Evolutionary conservation across 371 early-diverging fungal species (phyloP), one percentile per base, ranked within the genome.

Genomic region (Mortierella sp.): DNA sequence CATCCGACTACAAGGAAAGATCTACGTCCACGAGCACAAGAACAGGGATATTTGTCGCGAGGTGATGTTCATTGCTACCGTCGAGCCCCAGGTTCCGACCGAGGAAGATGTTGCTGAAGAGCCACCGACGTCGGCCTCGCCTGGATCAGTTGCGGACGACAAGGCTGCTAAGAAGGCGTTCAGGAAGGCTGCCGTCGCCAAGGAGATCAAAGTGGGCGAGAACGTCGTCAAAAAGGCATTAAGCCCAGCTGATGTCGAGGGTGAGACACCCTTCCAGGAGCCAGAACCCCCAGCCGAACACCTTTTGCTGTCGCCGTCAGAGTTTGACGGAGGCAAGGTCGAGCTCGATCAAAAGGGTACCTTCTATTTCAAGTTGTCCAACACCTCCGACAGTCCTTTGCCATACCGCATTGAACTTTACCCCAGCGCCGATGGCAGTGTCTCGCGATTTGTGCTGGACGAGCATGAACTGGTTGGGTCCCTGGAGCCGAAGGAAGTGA

Each of bases 1-100:
- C 12, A 38, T 72, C 29, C 76, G 79, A 12, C 72, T 92, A 8
- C 86, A 88, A 60, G 94, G 95, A 3, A 91, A 91, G 90, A 83
- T 96, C 46, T 90, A 92, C 60, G 96, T 97, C 6, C 96, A 98
- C 78, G 98, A 98, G 83, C 95, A 95, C 81, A 96, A 96, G 84
- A 98, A 98, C 88, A 95, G 95, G 12, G 98, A 98, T 90, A 92
- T 94, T 38, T 93, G 94, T 83, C 97, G 97, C 75, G 89, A 92
- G 24, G 94, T 98, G 38, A 79, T 89, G 5, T 95, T 95, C 49
- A 79, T 71, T 58, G 82, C 86, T 5, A 79, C 75, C 1, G 79
- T 82, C 7, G 86, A 86, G 11, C 72, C 79, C 71, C 63, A 68
- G n/a, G 14, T 32, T 24, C 3, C 41, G 14, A 49, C 44, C 0